Evolutionary conservation across 331 rosid genomes (phyloP).

Genomic region (Malus hybrid): DNA sequence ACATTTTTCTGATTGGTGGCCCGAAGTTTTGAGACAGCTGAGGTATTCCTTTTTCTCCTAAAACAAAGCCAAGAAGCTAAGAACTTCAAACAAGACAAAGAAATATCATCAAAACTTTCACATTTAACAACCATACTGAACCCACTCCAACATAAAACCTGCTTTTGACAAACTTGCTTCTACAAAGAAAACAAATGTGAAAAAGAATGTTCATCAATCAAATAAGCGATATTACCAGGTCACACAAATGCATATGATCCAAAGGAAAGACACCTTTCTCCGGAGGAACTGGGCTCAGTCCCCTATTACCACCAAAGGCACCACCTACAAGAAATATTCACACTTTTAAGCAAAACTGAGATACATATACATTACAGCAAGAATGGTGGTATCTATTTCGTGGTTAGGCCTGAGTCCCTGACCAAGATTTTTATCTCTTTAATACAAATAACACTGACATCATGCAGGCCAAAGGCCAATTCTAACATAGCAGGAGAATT

Average conservation of each 20-base stretch:
- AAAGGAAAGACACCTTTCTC: conserved; percentile 95
- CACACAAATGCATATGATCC: conserved; percentile 95
- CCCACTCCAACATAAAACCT: background rate
- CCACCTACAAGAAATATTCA: conserved; percentile 46
- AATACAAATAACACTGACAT: background rate
- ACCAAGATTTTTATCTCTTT: background rate
- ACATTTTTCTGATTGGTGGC: conserved; percentile 72
- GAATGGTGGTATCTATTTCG: background rate
- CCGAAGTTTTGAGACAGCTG: conserved; percentile 58
- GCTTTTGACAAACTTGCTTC: background rate
- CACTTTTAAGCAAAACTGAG: background rate
- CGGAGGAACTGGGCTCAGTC: conserved; percentile 87
- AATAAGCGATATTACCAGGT: conserved; percentile 39
- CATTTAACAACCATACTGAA: background rate
- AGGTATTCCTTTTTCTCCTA: conserved; percentile 91
- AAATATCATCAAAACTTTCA: background rate
- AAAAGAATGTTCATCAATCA: background rate
- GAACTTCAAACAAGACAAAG: background rate
- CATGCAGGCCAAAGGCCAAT: background rate
- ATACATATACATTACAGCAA: background rate
- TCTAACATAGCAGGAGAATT: background rate
- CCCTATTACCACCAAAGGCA: conserved; percentile 95
- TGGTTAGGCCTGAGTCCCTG: background rate
- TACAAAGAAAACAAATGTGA: background rate
- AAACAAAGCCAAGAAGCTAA: conserved; percentile 19